These are phyloP conservation scores for Vitis hybrid DNA, from an alignment of 177 flowering plant species.

Conservation along the genomic window DNA sequence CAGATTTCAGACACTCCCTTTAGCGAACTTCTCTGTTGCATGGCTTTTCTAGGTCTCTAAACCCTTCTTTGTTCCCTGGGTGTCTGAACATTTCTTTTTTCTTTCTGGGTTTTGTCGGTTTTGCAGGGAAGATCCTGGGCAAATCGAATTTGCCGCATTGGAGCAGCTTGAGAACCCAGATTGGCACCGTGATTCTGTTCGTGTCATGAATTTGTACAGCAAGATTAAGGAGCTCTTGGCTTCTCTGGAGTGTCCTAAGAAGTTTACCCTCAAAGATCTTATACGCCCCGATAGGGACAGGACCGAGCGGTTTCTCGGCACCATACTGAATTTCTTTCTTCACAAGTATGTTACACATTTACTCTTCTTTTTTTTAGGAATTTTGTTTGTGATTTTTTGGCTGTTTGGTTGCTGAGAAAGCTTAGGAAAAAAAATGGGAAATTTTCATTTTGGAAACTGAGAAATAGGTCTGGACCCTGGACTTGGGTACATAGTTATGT, in stretches of 20 bases:
- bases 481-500: too few species aligned
- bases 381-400: too few species aligned
- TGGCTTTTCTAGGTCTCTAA: neutral
- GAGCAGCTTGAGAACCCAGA: conserved; percentile 88
- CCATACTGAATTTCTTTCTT: conserved; percentile 66
- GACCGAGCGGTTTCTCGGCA: conserved; percentile 57
- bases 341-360: conserved; percentile 46
- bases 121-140: conserved; percentile 72
- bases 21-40: neutral
- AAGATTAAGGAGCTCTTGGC: conserved; percentile 53
- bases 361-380: neutral
- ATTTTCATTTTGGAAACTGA: too few species aligned
- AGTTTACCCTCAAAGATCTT: conserved; percentile 65
- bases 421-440: too few species aligned
- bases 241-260: conserved; percentile 45
- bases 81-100: neutral
- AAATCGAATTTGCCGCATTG: conserved; percentile 65
- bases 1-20: neutral
- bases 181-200: conserved; percentile 52
- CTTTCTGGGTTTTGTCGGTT: neutral
- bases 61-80: too few species aligned
- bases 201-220: conserved; percentile 45
- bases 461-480: too few species aligned
- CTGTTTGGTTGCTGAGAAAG: too few species aligned
- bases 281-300: conserved; percentile 58